Conservation (phyloP, 257 asterid genomes). For the Solanum peruvianum region DNA sequence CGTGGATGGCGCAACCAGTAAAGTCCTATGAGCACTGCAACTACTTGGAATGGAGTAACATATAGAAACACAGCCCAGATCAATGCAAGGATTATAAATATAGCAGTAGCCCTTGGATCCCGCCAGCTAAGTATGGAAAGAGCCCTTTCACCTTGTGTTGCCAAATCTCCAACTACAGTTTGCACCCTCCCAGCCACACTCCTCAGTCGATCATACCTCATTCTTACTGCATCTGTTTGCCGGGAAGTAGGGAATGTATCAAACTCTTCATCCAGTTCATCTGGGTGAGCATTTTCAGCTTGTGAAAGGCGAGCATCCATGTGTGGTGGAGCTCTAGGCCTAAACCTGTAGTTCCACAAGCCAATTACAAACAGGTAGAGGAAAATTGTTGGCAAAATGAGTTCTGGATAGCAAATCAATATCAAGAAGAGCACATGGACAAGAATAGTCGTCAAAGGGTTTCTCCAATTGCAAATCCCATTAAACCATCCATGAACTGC, state of each 20-base stretch:
- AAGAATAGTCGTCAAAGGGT: constrained; percentile 69
- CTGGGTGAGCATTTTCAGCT: constrained; percentile 52
- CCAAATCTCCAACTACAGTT: constrained; percentile 68
- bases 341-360: constrained; percentile 61
- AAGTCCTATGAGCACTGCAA: constrained; percentile 57
- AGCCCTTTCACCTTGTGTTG: constrained; percentile 79
- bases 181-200: constrained; percentile 77
- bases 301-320: constrained; percentile 85
- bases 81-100: constrained; percentile 46
- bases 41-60: constrained; percentile 64
- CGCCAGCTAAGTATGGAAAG: constrained; percentile 82
- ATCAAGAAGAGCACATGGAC: constrained; percentile 67
- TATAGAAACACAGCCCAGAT: constrained; percentile 62
- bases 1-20: constrained; percentile 72
- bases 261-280: constrained; percentile 78
- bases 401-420: constrained; percentile 71
- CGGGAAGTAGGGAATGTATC: constrained; percentile 60
- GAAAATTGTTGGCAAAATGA: constrained; percentile 73
- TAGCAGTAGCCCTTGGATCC: constrained; percentile 85
- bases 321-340: constrained; percentile 77
- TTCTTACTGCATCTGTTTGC: constrained; percentile 32
- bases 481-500: constrained; percentile 45
- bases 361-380: constrained; percentile 86
- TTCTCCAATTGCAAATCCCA: constrained; percentile 64
- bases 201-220: constrained; percentile 66